These are phyloP conservation scores for Cercospora zeae-maydis DNA, from an alignment of 2,329 filamentous ascomycete genomes.

Conservation along the genomic window DNA sequence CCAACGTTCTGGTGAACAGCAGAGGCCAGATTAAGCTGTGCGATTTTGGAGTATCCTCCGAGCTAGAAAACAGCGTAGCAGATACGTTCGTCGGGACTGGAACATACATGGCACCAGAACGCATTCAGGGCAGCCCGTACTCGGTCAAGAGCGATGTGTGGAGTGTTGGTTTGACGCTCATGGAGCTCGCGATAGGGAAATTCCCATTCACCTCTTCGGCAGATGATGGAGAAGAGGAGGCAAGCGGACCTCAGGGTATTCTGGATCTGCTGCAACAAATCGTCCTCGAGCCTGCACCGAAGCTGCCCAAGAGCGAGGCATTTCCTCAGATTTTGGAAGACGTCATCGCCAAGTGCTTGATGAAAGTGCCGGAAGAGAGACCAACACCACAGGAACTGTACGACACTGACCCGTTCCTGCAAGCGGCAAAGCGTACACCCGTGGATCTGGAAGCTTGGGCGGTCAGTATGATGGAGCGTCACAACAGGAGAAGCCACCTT, in stretches of 20 bases:
- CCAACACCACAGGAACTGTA: constrained; percentile 92
- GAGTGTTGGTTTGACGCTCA: constrained; percentile 92
- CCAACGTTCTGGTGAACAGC: constrained; percentile 95
- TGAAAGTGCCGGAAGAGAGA: constrained; percentile 81
- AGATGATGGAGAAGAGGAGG: constrained; percentile 68
- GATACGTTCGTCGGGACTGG: constrained; percentile 98
- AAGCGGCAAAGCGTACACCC: constrained; percentile 92
- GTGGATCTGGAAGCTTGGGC: constrained; percentile 94
- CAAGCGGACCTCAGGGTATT: constrained; percentile 80
- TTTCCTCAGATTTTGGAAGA: constrained; percentile 94
- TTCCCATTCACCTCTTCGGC: constrained; percentile 91
- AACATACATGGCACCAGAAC: constrained; percentile 98
- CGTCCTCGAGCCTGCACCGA: constrained; percentile 91
- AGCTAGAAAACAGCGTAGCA: constrained; percentile 95
- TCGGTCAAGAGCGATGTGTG: constrained; percentile 98
- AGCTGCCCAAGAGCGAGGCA: constrained; percentile 91
- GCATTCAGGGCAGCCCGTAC: constrained; percentile 95
- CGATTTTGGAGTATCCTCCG: constrained; percentile 97
- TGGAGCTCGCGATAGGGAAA: constrained; percentile 96
- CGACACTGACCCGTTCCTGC: constrained; percentile 88
- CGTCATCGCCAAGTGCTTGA: constrained; percentile 93
- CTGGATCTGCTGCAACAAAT: constrained; percentile 95
- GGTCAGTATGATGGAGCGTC: constrained; percentile 84
- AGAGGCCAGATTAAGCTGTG: constrained; percentile 93
- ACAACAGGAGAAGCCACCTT: constrained; percentile 93